A percentile compares a stretch with the other conserved stretches of the same genome.
These are phyloP conservation scores for Ogataea angusta DNA, from an alignment of 805 yeast genomes.

Conservation along the genomic window DNA sequence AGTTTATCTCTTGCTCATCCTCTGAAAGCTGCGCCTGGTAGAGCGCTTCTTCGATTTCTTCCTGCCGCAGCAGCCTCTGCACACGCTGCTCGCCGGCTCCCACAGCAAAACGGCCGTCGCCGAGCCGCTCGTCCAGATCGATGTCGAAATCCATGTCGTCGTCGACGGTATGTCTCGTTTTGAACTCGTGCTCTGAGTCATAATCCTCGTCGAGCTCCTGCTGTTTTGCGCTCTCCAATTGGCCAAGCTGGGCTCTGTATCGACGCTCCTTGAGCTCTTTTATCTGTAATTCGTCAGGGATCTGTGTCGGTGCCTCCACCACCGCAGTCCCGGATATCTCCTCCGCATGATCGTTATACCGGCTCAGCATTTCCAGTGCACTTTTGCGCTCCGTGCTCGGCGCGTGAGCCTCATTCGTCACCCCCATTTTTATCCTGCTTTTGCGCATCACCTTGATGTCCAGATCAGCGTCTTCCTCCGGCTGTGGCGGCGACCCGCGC, in stretches of 20 bases:
- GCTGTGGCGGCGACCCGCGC: not conserved
- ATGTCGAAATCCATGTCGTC: conserved; percentile 17
- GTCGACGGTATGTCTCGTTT: conserved; percentile 6
- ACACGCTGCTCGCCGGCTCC: conserved; percentile 26
- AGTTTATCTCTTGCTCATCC: conserved; percentile 13
- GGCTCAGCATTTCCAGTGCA: conserved; percentile 3
- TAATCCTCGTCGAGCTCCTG: conserved; percentile 21
- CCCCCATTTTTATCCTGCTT: not conserved
- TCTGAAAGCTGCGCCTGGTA: conserved; percentile 28
- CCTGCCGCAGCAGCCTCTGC: conserved; percentile 25
- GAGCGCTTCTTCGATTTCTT: conserved; percentile 35
- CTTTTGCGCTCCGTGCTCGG: conserved; percentile 1
- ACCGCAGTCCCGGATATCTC: not conserved
- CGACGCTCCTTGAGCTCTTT: conserved; percentile 25
- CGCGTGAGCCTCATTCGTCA: not conserved
- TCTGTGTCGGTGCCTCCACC: conserved; percentile 8
- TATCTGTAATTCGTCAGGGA: conserved; percentile 18
- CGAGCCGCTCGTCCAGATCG: conserved; percentile 22
- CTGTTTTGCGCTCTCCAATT: conserved; percentile 15
- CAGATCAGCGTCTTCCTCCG: conserved; percentile 3
- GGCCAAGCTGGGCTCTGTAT: conserved; percentile 12
- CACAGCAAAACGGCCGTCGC: conserved; percentile 31
- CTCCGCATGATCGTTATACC: conserved; percentile 1
- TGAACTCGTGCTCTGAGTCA: conserved; percentile 19
- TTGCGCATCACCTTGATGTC: conserved; percentile 3